phyloP scores from a whole-genome alignment of 1,139 yeast species.

The Candida neerlandica region DNA sequence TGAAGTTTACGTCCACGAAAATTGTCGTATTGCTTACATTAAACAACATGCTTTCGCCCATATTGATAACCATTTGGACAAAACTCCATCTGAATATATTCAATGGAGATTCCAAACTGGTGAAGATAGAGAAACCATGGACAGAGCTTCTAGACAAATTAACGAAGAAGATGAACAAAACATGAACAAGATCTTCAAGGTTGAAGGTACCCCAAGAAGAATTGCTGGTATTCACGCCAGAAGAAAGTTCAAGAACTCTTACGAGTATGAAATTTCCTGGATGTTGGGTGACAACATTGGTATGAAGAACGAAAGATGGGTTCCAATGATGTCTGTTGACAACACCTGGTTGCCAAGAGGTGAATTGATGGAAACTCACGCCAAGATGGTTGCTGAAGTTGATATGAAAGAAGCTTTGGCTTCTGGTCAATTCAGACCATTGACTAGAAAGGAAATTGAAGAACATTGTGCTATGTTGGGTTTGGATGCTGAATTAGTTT shows the following conservation, averaged over 20 bases:
- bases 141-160: constrained; percentile 99
- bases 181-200: constrained; percentile 99
- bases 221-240: constrained; percentile 93
- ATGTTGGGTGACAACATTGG: constrained; percentile 96
- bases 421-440: constrained; percentile 99
- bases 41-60: constrained; percentile 99
- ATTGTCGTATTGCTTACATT: constrained; percentile 99
- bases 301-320: constrained; percentile 99
- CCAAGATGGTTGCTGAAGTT: constrained; percentile 99
- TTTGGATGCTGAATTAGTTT: constrained; percentile 97
- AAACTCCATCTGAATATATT: constrained; percentile 99
- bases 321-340: constrained; percentile 99
- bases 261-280: constrained; percentile 99
- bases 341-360: constrained; percentile 99
- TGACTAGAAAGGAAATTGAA: constrained; percentile 99
- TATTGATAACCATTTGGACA: constrained; percentile 97
- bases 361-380: constrained; percentile 97
- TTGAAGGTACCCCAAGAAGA: constrained; percentile 98
- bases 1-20: constrained; percentile 99
- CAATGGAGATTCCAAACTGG: constrained; percentile 99
- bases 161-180: constrained; percentile 96
- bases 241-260: constrained; percentile 99
- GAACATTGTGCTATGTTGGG: constrained; percentile 98
- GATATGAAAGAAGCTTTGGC: constrained; percentile 99
- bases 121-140: constrained; percentile 99